Conservation (phyloP, 148 eudicot genomes). For the Oxyria digyna region DNA sequence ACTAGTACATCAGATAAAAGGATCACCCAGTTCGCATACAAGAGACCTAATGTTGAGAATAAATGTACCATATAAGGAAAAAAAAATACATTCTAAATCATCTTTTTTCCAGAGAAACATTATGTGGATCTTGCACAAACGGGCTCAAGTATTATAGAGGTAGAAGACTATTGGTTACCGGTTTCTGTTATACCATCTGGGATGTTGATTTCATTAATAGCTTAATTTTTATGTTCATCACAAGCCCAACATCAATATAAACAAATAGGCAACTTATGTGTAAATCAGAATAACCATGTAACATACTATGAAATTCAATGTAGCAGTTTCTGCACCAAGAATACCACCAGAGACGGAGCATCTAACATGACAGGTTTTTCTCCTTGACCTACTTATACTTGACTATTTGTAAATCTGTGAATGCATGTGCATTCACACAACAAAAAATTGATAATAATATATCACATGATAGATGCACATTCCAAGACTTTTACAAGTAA, state of each 20-base stretch:
- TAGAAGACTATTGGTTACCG: neutral
- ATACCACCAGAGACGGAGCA: conserved; percentile 99
- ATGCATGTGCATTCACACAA: neutral
- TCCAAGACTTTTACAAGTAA: neutral
- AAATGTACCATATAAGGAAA: neutral
- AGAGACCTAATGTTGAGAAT: too few relatives aligned
- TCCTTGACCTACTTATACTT: conserved; percentile 27
- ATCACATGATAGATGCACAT: neutral
- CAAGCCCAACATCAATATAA: neutral
- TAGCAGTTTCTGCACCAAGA: conserved; percentile 76
- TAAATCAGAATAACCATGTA: conserved; percentile 2
- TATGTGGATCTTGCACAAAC: neutral
- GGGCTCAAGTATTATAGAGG: neutral
- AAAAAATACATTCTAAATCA: neutral
- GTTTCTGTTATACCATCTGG: neutral
- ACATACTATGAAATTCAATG: conserved; percentile 85
- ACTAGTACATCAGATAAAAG: too few relatives aligned
- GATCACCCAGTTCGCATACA: too few relatives aligned
- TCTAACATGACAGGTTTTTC: conserved; percentile 68
- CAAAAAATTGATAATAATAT: neutral
- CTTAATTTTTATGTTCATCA: neutral
- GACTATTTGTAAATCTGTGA: neutral
- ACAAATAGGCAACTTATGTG: neutral
- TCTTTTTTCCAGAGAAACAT: neutral
- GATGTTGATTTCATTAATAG: neutral